Evolutionary conservation across 1,284 basidiomycete genomes (phyloP).

Genomic region (Peniophora sp.): DNA sequence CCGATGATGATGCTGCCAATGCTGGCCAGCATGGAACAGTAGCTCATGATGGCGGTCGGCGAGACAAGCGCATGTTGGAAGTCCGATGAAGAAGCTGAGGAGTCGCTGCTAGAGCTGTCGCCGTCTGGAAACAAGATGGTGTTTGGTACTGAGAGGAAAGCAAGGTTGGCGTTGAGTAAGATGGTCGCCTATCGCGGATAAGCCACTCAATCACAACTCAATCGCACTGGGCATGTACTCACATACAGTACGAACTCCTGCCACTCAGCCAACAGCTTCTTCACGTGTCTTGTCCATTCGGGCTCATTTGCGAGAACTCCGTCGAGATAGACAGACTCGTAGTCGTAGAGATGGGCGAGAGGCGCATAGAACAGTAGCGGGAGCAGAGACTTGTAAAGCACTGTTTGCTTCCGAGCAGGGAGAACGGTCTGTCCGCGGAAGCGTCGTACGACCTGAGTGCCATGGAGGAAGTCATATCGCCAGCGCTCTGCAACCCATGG

Average conservation of each 20-base stretch:
- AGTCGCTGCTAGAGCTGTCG: neutral
- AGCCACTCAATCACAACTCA: neutral
- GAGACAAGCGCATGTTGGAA: conserved; percentile 10
- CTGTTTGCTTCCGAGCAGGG: neutral
- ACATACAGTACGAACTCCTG: conserved; percentile 1
- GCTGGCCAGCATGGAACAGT: conserved; percentile 31
- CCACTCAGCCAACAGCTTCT: neutral
- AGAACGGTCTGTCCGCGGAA: too few relatives aligned
- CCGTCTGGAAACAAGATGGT: conserved; percentile 1
- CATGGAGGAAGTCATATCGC: too few relatives aligned
- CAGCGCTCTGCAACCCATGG: too few relatives aligned
- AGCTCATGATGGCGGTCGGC: conserved; percentile 25
- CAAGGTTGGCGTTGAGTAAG: conserved; percentile 1
- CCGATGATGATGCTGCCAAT: conserved; percentile 32
- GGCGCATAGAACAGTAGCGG: neutral
- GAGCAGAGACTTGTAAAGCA: neutral
- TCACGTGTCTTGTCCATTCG: neutral
- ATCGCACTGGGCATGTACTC: neutral
- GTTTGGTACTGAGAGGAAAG: conserved; percentile 3
- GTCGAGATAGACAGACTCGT: neutral
- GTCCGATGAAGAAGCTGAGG: too few relatives aligned
- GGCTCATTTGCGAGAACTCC: neutral
- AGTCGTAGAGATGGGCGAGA: neutral
- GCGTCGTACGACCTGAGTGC: too few relatives aligned
- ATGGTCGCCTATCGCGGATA: neutral